A percentile compares a stretch with the other conserved stretches of the same genome.
Conservation (phyloP, 1,284 basidiomycete genomes). For the Grifola frondosa region DNA sequence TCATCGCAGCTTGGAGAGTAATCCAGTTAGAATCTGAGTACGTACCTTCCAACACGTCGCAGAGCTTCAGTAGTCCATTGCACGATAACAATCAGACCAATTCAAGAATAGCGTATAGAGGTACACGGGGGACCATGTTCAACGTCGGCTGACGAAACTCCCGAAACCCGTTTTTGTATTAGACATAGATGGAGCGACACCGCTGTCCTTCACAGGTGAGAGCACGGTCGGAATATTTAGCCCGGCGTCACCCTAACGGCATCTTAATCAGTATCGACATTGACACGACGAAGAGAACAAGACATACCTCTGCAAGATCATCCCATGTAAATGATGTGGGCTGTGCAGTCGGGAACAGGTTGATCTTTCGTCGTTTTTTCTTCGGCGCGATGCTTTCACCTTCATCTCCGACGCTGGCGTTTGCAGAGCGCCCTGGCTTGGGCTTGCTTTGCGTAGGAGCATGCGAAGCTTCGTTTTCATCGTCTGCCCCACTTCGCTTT, state of each 20-base stretch:
- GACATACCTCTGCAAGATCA: slow-evolving; percentile 35
- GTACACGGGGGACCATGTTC: no score
- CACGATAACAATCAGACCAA: no score
- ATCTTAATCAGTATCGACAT: not conserved
- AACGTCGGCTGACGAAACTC: slow-evolving; percentile 17
- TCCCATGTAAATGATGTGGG: slow-evolving; percentile 43
- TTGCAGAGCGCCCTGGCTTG: slow-evolving; percentile 14
- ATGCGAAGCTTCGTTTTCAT: slow-evolving; percentile 10
- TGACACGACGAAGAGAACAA: not conserved
- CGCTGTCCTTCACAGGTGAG: slow-evolving; percentile 60
- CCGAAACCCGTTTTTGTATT: slow-evolving; percentile 25
- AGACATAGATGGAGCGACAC: slow-evolving; percentile 47
- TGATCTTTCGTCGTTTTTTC: slow-evolving; percentile 66
- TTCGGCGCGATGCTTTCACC: slow-evolving; percentile 33
- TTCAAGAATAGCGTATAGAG: no score
- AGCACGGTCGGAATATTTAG: slow-evolving; percentile 61
- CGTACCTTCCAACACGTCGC: no score
- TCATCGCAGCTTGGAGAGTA: no score
- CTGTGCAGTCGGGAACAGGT: slow-evolving; percentile 46
- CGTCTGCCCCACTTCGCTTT: slow-evolving; percentile 4
- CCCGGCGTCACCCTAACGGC: slow-evolving; percentile 32
- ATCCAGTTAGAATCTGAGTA: no score
- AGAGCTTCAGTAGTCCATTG: no score
- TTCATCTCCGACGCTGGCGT: slow-evolving; percentile 2
- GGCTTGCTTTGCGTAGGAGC: slow-evolving; percentile 2